Base-by-base conservation (phyloP, 2,329 filamentous ascomycete species). In the Aspergillus quadricinctus region DNA sequence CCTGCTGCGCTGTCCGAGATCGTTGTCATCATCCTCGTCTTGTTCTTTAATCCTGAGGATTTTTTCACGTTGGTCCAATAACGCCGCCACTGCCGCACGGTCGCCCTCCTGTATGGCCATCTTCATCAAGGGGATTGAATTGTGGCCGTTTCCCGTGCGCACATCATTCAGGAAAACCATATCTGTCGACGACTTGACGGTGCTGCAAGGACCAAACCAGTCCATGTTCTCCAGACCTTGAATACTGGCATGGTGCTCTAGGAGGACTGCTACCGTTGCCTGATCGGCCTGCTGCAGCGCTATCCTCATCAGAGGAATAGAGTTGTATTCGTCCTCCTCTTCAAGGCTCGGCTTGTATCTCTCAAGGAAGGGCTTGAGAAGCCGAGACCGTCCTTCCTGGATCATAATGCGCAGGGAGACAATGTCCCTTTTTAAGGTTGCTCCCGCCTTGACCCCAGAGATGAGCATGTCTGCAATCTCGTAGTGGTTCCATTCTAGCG, bases 241-340 rank as follows among this genome's bases (percentile, higher is more conserved):
- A 4, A 57, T 56, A 23, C 57, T 52, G 2, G 59, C 59, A 31
- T 53, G 58, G 19, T 61, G 54, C 11, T 61, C 59, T 31, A 61
- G 48, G n/a, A 61, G 59, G 7, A 59, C 25, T 3, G 54, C 28
- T 46, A 65, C 55, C 3, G 57, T 53, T 21, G 58, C 14, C 49
- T 62, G 35, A 49, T 65, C 57, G 45, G 60, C 52, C 56, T 64
- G 57, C 48, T 64, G 57, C 2, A 61, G 52, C 1, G 59, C 59
- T 46, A 59, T 55, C 14, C 57, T 49, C 57, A 61, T 55, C 27
- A 61, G 25, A 7, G 59, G 52, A 10, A 59, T 49, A 2, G 59
- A 45, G 23, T 54, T 59, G 27, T 49, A 59, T 6, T 53, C 51
- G 21, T 61, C 59, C 14, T 61, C 59, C 9, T 49, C 21, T 31